Conservation (phyloP, 352 stramenopile species). For the Pythium dissimile region DNA sequence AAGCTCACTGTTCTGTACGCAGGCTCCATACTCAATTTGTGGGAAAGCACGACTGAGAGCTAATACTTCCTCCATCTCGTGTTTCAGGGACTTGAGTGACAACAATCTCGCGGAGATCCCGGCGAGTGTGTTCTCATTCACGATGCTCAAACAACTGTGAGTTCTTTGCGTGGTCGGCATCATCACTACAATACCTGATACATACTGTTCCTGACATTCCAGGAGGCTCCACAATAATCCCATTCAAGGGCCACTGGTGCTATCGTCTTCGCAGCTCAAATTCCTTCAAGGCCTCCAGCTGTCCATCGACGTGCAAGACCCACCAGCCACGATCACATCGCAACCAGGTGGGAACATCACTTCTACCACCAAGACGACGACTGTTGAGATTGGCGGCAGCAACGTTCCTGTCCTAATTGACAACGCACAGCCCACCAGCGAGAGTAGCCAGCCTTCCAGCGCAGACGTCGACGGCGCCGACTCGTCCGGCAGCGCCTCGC, state of each 20-base stretch:
- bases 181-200: neutral
- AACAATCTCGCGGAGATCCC: conserved; percentile 10
- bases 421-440: no score
- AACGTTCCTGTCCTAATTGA: no score
- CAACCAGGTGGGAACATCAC: neutral
- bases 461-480: no score
- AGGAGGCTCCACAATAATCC: neutral
- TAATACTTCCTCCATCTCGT: neutral
- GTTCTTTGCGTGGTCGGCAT: neutral
- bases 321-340: neutral
- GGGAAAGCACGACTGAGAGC: no score
- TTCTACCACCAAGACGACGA: no score
- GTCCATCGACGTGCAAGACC: neutral
- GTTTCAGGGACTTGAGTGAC: neutral
- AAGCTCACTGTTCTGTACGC: neutral
- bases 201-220: neutral
- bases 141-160: neutral
- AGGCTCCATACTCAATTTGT: neutral
- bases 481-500: no score
- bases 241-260: neutral
- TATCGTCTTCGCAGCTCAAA: neutral
- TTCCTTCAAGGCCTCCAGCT: neutral
- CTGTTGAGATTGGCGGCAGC: no score
- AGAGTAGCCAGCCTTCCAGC: no score
- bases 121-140: neutral